Percentiles rank a stretch among this genome's conserved stretches.
Evolutionary conservation across 2,329 filamentous ascomycete species (phyloP).

Genomic region (Apiospora phragmitis): DNA sequence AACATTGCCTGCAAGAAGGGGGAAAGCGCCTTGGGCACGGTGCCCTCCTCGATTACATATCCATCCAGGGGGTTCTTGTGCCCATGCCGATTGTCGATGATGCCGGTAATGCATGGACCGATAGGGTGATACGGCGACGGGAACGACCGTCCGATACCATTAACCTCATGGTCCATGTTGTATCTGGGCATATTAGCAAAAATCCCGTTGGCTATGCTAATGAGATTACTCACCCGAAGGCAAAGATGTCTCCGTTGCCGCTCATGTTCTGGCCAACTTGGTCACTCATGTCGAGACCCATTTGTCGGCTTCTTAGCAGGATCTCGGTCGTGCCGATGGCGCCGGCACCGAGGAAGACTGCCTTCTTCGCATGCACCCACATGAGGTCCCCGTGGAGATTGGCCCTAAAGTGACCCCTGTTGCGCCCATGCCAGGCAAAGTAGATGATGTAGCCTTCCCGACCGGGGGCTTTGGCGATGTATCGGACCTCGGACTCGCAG

Average conservation of each 20-base stretch:
- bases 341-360: conserved; percentile 67
- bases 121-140: conserved; percentile 53
- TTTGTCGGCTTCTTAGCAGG: conserved; percentile 57
- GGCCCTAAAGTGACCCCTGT: conserved; percentile 54
- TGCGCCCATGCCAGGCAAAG: conserved; percentile 64
- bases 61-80: conserved; percentile 58
- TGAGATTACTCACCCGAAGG: conserved; percentile 53
- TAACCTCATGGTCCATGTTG: conserved; percentile 57
- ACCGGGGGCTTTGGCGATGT: conserved; percentile 54
- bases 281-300: conserved; percentile 59
- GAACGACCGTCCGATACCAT: conserved; percentile 53
- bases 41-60: conserved; percentile 65
- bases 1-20: conserved; percentile 58
- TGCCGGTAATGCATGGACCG: conserved; percentile 63
- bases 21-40: conserved; percentile 57
- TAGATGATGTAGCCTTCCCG: conserved; percentile 62
- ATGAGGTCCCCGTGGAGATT: conserved; percentile 60
- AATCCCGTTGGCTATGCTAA: not conserved
- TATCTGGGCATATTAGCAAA: conserved; percentile 41
- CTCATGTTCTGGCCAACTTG: conserved; percentile 61
- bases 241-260: conserved; percentile 67
- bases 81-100: conserved; percentile 59
- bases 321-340: conserved; percentile 67
- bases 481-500: conserved; percentile 66
- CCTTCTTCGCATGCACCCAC: conserved; percentile 66